Conservation (phyloP, 495 filamentous ascomycete genomes). For the Cetradonia linearis region DNA sequence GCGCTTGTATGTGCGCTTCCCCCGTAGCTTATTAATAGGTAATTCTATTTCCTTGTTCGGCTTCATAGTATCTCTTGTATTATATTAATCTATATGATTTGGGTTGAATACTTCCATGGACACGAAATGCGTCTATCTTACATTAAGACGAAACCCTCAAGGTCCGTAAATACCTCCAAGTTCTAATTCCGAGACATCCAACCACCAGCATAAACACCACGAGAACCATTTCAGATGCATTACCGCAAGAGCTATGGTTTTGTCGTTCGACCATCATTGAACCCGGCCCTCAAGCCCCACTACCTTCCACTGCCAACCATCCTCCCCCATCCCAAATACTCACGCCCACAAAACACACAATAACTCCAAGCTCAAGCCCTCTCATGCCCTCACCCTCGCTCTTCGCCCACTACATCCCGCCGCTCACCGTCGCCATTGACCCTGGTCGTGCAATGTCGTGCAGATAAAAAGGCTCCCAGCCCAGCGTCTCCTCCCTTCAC, state of each 20-base stretch:
- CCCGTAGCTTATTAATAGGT: not conserved
- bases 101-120: not conserved
- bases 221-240: not conserved
- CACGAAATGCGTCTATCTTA: not conserved
- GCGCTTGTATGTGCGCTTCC: not conserved
- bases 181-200: not conserved
- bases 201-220: not conserved
- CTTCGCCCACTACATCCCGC: too few relatives aligned
- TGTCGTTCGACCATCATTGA: too few relatives aligned
- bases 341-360: too few relatives aligned
- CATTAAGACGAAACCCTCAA: not conserved
- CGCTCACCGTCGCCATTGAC: too few relatives aligned
- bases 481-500: too few relatives aligned
- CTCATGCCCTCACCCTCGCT: too few relatives aligned
- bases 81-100: not conserved
- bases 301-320: too few relatives aligned
- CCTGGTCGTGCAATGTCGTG: too few relatives aligned
- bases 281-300: not conserved
- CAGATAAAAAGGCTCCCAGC: too few relatives aligned
- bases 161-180: not conserved
- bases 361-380: too few relatives aligned
- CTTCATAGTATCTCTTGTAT: not conserved
- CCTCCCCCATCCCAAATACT: too few relatives aligned
- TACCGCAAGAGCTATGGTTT: too few relatives aligned
- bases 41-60: not conserved